phyloP scores from a whole-genome alignment of 805 yeast species.

The Metschnikowia shivogae region DNA sequence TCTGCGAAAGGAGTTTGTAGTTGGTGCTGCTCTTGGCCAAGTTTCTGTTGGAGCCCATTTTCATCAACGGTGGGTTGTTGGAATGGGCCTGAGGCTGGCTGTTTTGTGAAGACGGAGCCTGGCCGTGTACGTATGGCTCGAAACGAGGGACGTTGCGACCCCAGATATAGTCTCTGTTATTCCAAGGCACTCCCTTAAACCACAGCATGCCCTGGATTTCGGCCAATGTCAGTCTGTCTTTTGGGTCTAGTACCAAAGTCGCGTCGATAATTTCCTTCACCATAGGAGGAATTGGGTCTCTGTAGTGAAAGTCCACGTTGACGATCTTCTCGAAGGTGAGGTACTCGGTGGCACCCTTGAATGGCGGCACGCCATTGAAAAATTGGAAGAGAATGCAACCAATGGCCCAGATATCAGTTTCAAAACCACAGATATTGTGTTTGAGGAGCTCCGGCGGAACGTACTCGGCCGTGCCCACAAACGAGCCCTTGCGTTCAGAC shows the following conservation, averaged over 20 bases:
- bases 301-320: slow-evolving; percentile 59
- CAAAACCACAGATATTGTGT: slow-evolving; percentile 75
- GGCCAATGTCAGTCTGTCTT: slow-evolving; percentile 27
- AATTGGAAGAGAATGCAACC: slow-evolving; percentile 87
- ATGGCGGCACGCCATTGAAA: slow-evolving; percentile 82
- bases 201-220: slow-evolving; percentile 33
- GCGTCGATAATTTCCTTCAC: slow-evolving; percentile 30
- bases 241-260: slow-evolving; percentile 32
- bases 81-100: slow-evolving; percentile 3
- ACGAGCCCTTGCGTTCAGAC: slow-evolving; percentile 49
- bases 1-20: slow-evolving; percentile 38
- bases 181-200: slow-evolving; percentile 40
- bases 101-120: not conserved
- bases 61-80: slow-evolving; percentile 22
- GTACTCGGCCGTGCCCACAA: slow-evolving; percentile 97
- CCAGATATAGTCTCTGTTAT: slow-evolving; percentile 39
- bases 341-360: slow-evolving; percentile 81
- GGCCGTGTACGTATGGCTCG: slow-evolving; percentile 19
- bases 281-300: slow-evolving; percentile 26
- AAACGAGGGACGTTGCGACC: slow-evolving; percentile 25
- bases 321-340: slow-evolving; percentile 87
- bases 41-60: slow-evolving; percentile 35
- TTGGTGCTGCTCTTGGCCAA: slow-evolving; percentile 34
- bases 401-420: slow-evolving; percentile 89
- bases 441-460: slow-evolving; percentile 88